Conservation (phyloP, 495 filamentous ascomycete genomes). For the Penicillium atrosanguineum region DNA sequence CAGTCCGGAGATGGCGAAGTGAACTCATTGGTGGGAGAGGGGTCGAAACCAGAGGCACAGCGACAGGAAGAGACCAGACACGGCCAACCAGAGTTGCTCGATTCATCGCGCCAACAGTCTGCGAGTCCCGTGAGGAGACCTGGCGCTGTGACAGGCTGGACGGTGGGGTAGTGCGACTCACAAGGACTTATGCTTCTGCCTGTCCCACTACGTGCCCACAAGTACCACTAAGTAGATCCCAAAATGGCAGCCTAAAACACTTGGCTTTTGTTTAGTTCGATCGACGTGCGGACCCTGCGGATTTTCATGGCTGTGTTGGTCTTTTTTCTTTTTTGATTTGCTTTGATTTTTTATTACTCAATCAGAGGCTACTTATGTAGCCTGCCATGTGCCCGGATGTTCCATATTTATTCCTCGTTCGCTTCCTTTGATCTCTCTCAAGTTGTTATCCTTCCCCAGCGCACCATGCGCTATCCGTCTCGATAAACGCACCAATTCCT, state of each 20-base stretch:
- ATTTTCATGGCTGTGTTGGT: background rate
- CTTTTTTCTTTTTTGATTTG: constrained; percentile 4
- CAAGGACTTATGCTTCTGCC: background rate
- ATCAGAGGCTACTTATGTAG: background rate
- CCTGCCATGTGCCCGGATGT: background rate
- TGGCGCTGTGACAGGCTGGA: constrained; percentile 7
- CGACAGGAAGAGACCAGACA: too few species aligned
- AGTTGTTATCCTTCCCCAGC: background rate
- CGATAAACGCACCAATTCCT: background rate
- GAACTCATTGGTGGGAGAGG: background rate
- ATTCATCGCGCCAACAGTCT: background rate
- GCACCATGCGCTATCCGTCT: constrained; percentile 2
- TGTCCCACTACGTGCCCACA: background rate
- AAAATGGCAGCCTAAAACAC: constrained; percentile 22
- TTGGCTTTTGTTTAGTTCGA: constrained; percentile 19
- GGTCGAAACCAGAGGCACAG: background rate
- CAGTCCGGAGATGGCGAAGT: background rate
- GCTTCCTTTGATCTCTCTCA: background rate
- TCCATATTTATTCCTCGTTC: background rate
- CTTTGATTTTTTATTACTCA: constrained; percentile 1
- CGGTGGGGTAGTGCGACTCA: background rate
- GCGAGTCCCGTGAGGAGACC: constrained; percentile 3
- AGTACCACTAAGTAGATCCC: background rate
- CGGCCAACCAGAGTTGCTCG: background rate
- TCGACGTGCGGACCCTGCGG: constrained; percentile 10